Conservation (phyloP, 2,329 filamentous ascomycete genomes). For the Diplodia seriata region DNA sequence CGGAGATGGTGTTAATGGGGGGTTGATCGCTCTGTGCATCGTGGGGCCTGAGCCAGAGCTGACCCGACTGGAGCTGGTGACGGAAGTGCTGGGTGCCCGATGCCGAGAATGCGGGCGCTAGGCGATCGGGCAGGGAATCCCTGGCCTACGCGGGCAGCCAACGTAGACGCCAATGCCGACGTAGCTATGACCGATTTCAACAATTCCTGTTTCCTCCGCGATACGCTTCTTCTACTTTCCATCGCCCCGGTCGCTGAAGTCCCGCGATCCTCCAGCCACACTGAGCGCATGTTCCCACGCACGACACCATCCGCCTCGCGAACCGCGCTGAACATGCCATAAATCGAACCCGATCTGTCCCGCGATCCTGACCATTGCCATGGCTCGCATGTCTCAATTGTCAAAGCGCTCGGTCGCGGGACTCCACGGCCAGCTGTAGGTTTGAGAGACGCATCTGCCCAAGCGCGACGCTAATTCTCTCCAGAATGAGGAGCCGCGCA, state of each 20-base stretch:
- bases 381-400: slow-evolving; percentile 28
- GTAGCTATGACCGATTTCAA: slow-evolving; percentile 29
- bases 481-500: slow-evolving; percentile 6
- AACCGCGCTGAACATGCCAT: slow-evolving; percentile 19
- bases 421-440: slow-evolving; percentile 8
- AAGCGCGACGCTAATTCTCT: slow-evolving; percentile 11
- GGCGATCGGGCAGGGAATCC: slow-evolving; percentile 29
- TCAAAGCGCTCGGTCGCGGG: slow-evolving; percentile 24
- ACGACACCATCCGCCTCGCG: not conserved
- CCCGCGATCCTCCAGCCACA: not conserved
- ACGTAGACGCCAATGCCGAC: slow-evolving; percentile 9
- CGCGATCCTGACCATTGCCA: slow-evolving; percentile 17
- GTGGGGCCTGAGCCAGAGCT: slow-evolving; percentile 25
- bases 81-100: slow-evolving; percentile 28
- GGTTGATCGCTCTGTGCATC: slow-evolving; percentile 32
- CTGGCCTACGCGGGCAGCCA: slow-evolving; percentile 18
- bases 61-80: slow-evolving; percentile 26
- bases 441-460: not conserved
- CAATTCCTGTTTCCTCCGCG: slow-evolving; percentile 25
- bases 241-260: not conserved
- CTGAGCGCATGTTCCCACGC: not conserved
- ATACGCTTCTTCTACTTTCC: not conserved
- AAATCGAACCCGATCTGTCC: slow-evolving; percentile 22
- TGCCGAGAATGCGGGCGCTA: slow-evolving; percentile 24
- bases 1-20: slow-evolving; percentile 28